Conservation (phyloP, 495 filamentous ascomycete species). For the Tuber microsphaerosporum region DNA sequence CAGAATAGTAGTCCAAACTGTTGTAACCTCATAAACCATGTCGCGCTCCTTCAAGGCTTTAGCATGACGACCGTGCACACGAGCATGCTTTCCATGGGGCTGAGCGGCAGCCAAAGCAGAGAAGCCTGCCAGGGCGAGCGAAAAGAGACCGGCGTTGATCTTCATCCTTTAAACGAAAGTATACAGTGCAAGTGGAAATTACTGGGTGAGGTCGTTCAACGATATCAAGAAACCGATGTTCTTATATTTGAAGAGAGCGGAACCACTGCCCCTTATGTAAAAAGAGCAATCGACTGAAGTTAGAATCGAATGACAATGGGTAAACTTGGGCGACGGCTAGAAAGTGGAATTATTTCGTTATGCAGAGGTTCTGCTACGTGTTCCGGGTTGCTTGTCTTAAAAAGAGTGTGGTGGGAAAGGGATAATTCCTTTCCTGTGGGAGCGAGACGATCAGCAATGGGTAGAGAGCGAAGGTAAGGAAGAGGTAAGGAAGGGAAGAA, state of each 20-base stretch:
- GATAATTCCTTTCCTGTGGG: constrained; percentile 27
- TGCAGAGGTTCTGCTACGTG: constrained; percentile 11
- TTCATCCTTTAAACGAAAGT: constrained; percentile 20
- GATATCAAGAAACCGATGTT: constrained; percentile 1
- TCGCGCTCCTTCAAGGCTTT: constrained; percentile 5
- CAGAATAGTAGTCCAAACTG: constrained; percentile 1
- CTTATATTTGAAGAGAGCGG: not conserved
- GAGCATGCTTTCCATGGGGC: constrained; percentile 29
- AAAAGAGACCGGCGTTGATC: constrained; percentile 27
- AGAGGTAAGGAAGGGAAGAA: constrained; percentile 13
- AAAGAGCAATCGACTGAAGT: not conserved
- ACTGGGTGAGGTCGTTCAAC: constrained; percentile 5
- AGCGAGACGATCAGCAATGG: constrained; percentile 25
- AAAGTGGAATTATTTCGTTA: constrained; percentile 11
- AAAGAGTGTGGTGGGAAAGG: constrained; percentile 34
- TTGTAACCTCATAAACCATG: constrained; percentile 20
- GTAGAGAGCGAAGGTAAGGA: constrained; percentile 18
- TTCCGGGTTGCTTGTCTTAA: constrained; percentile 25
- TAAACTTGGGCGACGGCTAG: not conserved
- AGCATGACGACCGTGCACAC: constrained; percentile 21
- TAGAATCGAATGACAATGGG: not conserved
- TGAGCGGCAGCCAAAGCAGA: constrained; percentile 22
- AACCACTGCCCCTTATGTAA: constrained; percentile 9
- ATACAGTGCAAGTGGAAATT: not conserved
- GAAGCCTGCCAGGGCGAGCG: constrained; percentile 32